These are phyloP conservation scores for Mortierella sp. DNA, from an alignment of 371 early-diverging fungal species.

Conservation along the genomic window DNA sequence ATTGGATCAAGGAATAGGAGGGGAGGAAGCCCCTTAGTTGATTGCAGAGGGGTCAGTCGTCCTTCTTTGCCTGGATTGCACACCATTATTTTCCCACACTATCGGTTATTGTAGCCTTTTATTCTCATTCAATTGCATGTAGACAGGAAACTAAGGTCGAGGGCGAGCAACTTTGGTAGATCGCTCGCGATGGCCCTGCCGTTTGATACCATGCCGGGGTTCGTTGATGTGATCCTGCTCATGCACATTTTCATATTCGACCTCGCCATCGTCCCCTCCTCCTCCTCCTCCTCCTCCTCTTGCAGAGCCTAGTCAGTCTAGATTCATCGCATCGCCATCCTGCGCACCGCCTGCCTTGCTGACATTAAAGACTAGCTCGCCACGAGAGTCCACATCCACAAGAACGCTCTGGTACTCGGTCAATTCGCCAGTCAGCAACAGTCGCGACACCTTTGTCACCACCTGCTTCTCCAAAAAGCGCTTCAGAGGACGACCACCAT, in stretches of 20 bases:
- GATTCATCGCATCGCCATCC: conserved; percentile 35
- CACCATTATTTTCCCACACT: too few species aligned
- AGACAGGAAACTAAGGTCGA: not conserved
- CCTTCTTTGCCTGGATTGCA: too few species aligned
- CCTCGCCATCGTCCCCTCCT: not conserved
- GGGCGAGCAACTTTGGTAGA: not conserved
- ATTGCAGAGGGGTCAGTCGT: too few species aligned
- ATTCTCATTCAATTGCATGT: not conserved
- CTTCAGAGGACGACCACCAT: conserved; percentile 84
- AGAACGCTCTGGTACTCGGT: conserved; percentile 60
- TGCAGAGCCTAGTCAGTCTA: conserved; percentile 38
- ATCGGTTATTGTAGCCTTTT: not conserved
- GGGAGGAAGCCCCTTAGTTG: too few species aligned
- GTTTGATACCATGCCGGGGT: conserved; percentile 22
- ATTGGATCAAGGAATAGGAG: too few species aligned
- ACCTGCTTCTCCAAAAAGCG: conserved; percentile 76
- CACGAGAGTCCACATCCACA: conserved; percentile 45
- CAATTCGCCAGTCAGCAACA: conserved; percentile 76
- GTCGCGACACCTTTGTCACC: conserved; percentile 80
- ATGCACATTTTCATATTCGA: not conserved
- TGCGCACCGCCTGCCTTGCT: not conserved
- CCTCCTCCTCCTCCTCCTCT: not conserved
- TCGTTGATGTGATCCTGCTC: not conserved
- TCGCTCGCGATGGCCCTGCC: conserved; percentile 1
- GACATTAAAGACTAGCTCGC: conserved; percentile 46